phyloP scores from a whole-genome alignment of 2,329 filamentous ascomycete genomes.

The Cytospora paraplurivora region DNA sequence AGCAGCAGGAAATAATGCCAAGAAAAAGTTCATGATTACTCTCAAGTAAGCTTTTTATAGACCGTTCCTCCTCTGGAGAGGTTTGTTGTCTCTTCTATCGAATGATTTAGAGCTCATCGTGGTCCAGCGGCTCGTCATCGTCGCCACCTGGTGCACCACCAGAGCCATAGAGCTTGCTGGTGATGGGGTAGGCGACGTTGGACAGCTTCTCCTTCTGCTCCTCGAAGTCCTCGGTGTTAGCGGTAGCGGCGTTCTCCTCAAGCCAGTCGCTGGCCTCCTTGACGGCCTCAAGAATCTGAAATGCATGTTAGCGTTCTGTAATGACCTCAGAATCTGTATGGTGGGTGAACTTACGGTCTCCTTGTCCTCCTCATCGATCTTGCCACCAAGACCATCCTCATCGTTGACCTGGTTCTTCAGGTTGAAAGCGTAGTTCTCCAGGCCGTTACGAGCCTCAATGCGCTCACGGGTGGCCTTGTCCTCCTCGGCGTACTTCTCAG shows the following conservation, averaged over 20 bases:
- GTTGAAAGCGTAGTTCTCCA: conserved; percentile 99
- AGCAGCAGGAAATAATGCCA: conserved; percentile 17
- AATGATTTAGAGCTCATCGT: conserved; percentile 74
- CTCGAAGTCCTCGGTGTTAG: conserved; percentile 91
- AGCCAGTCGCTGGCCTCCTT: conserved; percentile 98
- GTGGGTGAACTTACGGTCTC: conserved; percentile 68
- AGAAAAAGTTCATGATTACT: conserved; percentile 25
- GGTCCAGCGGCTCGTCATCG: conserved; percentile 69
- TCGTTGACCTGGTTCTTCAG: conserved; percentile 99
- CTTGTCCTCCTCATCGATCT: conserved; percentile 99
- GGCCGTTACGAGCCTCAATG: conserved; percentile 92
- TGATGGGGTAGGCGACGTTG: conserved; percentile 96
- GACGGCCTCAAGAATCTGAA: conserved; percentile 82
- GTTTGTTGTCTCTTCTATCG: neutral
- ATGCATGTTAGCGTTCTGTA: conserved; percentile 39
- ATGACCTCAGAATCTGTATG: neutral
- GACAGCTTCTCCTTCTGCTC: conserved; percentile 99
- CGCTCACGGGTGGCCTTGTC: conserved; percentile 97
- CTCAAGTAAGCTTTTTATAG: conserved; percentile 23
- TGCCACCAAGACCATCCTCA: conserved; percentile 93
- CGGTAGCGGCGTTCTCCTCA: conserved; percentile 86
- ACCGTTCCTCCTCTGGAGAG: conserved; percentile 7
- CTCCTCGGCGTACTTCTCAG: conserved; percentile 98
- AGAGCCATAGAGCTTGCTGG: conserved; percentile 87
- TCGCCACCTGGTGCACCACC: conserved; percentile 65